Evolutionary conservation across 768 basidiomycete species (phyloP).

Genomic region (Boletus rubropictus): DNA sequence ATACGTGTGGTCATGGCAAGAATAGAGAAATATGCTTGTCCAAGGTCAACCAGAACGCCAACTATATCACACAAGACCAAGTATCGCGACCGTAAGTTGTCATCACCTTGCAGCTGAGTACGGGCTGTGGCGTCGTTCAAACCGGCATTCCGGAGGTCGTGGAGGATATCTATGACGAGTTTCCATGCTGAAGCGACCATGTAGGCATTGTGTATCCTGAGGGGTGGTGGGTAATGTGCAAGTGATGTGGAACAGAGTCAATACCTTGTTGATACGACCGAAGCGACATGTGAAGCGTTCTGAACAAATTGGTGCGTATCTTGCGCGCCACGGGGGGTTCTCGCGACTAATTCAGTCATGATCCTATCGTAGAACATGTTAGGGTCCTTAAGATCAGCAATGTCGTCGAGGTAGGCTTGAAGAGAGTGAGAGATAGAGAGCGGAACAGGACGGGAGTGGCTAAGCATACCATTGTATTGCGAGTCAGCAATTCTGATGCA

Average conservation of each 20-base stretch:
- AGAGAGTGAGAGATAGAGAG: conserved; percentile 12
- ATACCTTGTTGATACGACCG: conserved; percentile 55
- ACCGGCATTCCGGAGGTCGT: conserved; percentile 49
- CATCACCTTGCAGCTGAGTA: conserved; percentile 46
- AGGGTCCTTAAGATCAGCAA: conserved; percentile 59
- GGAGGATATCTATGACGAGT: conserved; percentile 55
- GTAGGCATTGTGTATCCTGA: conserved; percentile 76
- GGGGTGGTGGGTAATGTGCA: conserved; percentile 3
- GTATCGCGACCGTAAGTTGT: conserved; percentile 50
- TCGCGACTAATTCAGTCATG: conserved; percentile 49
- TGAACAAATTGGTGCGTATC: conserved; percentile 27
- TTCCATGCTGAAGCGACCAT: conserved; percentile 83
- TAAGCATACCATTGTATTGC: conserved; percentile 57
- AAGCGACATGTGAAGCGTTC: conserved; percentile 50
- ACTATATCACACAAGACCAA: conserved; percentile 63
- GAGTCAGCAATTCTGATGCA: conserved; percentile 68
- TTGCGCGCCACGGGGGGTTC: conserved; percentile 32
- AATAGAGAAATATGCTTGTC: conserved; percentile 61
- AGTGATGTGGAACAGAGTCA: conserved; percentile 6
- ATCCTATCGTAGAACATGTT: conserved; percentile 57
- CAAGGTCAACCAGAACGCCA: conserved; percentile 50
- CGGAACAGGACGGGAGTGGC: not conserved
- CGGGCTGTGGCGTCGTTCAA: conserved; percentile 50
- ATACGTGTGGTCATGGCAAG: conserved; percentile 67
- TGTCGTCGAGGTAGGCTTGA: conserved; percentile 64